Percentiles rank a stretch among this genome's conserved stretches.
These are phyloP conservation scores for Combretum micranthum DNA, from an alignment of 345 rosid species.

Conservation along the genomic window DNA sequence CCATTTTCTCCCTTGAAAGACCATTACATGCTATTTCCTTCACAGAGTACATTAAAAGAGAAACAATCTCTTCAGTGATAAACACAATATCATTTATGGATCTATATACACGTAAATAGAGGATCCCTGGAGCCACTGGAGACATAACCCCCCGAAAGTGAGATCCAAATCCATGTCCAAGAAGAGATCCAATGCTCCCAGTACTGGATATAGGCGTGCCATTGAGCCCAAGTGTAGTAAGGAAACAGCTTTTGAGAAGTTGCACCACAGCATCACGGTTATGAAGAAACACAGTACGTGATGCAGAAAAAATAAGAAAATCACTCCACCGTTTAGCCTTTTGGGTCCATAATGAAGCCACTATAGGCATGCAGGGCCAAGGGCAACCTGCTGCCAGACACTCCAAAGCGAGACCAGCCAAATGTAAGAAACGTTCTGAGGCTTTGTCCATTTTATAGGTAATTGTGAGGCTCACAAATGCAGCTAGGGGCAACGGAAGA, in stretches of 20 bases:
- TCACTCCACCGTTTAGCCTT: slow-evolving; percentile 98
- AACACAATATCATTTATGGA: slow-evolving; percentile 65
- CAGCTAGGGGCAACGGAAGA: slow-evolving; percentile 93
- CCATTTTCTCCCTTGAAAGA: slow-evolving; percentile 36
- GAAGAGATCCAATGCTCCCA: slow-evolving; percentile 90
- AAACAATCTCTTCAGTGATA: slow-evolving; percentile 66
- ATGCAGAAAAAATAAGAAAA: slow-evolving; percentile 90
- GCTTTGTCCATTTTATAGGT: slow-evolving; percentile 85
- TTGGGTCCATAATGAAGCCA: slow-evolving; percentile 91
- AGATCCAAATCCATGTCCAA: slow-evolving; percentile 93
- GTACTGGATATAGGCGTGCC: slow-evolving; percentile 46
- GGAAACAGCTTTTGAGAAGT: slow-evolving; percentile 86
- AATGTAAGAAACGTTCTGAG: slow-evolving; percentile 72
- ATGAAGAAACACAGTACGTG: slow-evolving; percentile 91
- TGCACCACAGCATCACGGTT: slow-evolving; percentile 76
- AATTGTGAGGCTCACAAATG: slow-evolving; percentile 92
- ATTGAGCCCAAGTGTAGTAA: slow-evolving; percentile 66
- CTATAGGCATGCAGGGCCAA: slow-evolving; percentile 99
- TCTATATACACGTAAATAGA: slow-evolving; percentile 70
- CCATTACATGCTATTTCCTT: slow-evolving; percentile 60
- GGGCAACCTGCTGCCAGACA: slow-evolving; percentile 92
- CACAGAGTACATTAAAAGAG: slow-evolving; percentile 74
- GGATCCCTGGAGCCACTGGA: slow-evolving; percentile 94
- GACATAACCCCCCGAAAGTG: slow-evolving; percentile 80
- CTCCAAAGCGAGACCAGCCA: slow-evolving; percentile 85